Conservation (phyloP, 345 rosid genomes). For the Litchi chinensis region DNA sequence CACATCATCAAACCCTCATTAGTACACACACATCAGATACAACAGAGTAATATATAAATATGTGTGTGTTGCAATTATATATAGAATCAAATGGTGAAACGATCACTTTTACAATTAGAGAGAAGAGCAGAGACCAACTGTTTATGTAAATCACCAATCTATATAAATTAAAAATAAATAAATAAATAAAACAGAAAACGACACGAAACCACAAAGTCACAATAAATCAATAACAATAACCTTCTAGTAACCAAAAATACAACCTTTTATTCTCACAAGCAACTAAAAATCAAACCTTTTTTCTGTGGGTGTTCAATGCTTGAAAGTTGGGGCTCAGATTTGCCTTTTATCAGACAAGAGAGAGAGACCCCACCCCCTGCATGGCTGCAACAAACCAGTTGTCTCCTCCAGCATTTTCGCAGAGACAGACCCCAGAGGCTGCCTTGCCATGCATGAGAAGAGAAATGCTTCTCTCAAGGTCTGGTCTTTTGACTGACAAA, state of each 20-base stretch:
- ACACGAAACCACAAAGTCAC: background rate
- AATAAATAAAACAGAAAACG: too few relatives aligned
- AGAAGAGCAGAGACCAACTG: background rate
- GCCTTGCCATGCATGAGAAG: conserved; percentile 14
- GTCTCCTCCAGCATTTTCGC: background rate
- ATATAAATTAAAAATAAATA: background rate
- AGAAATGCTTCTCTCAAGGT: background rate
- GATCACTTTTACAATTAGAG: background rate
- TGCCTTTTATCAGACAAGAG: background rate
- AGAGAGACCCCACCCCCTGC: background rate
- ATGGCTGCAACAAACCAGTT: background rate
- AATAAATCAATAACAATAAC: background rate
- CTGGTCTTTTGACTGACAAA: background rate
- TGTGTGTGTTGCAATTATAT: too few relatives aligned
- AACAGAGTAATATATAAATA: background rate
- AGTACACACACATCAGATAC: too few relatives aligned
- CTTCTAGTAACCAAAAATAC: background rate
- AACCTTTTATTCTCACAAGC: background rate
- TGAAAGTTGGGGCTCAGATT: background rate
- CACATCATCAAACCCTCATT: too few relatives aligned
- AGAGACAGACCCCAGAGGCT: background rate
- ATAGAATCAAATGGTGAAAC: background rate
- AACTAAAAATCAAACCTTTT: background rate
- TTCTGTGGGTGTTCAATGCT: background rate
- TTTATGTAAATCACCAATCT: background rate